These are phyloP conservation scores for Dinochytrium kinnereticum DNA, from an alignment of 371 early-diverging fungal species.

Conservation along the genomic window DNA sequence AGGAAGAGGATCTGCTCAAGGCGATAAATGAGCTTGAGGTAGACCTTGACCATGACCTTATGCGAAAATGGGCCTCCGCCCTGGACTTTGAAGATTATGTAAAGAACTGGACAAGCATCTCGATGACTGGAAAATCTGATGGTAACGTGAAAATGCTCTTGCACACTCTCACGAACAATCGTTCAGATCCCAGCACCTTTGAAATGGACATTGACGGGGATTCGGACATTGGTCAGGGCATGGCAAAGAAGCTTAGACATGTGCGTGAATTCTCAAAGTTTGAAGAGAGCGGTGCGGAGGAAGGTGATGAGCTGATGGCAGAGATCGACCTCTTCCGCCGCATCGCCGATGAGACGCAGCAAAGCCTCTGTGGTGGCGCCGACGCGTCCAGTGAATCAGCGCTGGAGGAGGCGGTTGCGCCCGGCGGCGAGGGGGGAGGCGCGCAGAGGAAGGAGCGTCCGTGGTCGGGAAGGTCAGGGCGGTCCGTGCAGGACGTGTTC, in stretches of 20 bases:
- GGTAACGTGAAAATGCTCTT: no score
- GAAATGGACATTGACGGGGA: conserved; percentile 15
- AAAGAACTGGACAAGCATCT: conserved; percentile 47
- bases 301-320: conserved; percentile 21
- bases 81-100: conserved; percentile 57
- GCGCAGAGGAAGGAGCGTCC: conserved; percentile 33
- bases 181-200: conserved; percentile 35
- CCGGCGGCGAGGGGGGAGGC: neutral
- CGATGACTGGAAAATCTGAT: conserved; percentile 51
- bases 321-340: conserved; percentile 35
- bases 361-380: neutral
- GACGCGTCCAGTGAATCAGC: neutral
- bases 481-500: conserved; percentile 22
- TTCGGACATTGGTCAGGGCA: conserved; percentile 8
- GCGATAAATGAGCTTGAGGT: conserved; percentile 43
- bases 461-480: conserved; percentile 43
- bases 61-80: conserved; percentile 52
- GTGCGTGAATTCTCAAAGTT: neutral
- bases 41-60: conserved; percentile 44
- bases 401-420: neutral
- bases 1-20: conserved; percentile 25
- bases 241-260: conserved; percentile 10
- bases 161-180: neutral
- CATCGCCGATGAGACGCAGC: conserved; percentile 27
- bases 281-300: neutral